Evolutionary conservation across 2,329 filamentous ascomycete genomes (phyloP), one percentile per base, ranked within the genome.

Genomic region (Curvularia verruculosa): DNA sequence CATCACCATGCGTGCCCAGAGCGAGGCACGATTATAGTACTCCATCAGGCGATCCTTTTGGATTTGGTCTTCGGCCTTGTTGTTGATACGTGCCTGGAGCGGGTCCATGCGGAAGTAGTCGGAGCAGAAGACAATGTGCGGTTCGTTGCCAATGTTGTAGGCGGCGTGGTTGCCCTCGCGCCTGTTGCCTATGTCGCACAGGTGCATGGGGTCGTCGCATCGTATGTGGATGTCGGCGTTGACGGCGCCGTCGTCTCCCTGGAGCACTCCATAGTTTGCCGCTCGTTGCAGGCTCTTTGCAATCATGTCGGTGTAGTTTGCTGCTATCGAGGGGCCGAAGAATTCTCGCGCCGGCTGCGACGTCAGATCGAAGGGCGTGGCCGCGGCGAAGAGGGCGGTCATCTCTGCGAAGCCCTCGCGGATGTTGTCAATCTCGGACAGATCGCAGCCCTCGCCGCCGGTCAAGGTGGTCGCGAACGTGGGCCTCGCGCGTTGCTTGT

Each of bases 1-100:
- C 71, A 75, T 73, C 4, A 75, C 64, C 64, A 74, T 73, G 21
- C 73, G 60, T 21, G 71, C 72, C 72, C 71, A 75, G n/a, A 68
- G 49, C 1, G 72, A 70, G 41, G 66, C 71, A 54, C 73, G 63
- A 61, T 72, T 75, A 37, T 74, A 74, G 41, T 75, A 75, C 18
- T 67, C 64, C 54, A 67, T 66, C 15, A 74, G 37, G 1, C 64
- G 61, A 23, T 68, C 58, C 19, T 63, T 70, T 12, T 64, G 61
- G 47, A 64, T 67, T 7, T 66, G 60, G 10, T 71, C 64, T 18
- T 59, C 54, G 2, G 68, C 58, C 31, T 64, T 68, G 23, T 63
- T 65, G 6, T 71, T 62, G 8, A 75, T 65, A 15, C 52, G 61
- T 13, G 62, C 59, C 2, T 70, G 61, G 21, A 75, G 58, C 3